Percentiles rank a stretch among this genome's conserved stretches.
phyloP scores from a whole-genome alignment of 225 moss, liverwort and hornwort genomes.

The Anthoceros angustus region DNA sequence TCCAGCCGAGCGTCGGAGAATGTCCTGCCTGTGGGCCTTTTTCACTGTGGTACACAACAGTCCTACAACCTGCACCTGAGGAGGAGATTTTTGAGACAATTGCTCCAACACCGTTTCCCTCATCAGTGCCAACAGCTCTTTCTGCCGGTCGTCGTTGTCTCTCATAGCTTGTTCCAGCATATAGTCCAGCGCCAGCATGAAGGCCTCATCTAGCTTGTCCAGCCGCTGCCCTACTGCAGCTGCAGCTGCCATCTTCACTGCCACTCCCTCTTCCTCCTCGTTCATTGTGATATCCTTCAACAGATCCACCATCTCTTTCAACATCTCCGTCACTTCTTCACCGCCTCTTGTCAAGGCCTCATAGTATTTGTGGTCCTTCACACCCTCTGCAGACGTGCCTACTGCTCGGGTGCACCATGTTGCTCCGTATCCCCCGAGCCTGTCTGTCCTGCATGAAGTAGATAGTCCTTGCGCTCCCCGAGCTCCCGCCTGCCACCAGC shows the following conservation, averaged over 20 bases:
- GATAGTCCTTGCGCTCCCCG: not conserved
- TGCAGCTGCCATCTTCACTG: slow-evolving; percentile 86
- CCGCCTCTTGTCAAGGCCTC: slow-evolving; percentile 82
- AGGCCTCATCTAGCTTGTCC: slow-evolving; percentile 77
- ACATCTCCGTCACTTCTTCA: slow-evolving; percentile 53
- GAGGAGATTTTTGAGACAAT: slow-evolving; percentile 53
- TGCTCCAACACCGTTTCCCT: slow-evolving; percentile 80
- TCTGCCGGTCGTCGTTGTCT: slow-evolving; percentile 85
- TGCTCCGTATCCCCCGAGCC: not conserved
- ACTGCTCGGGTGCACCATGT: not conserved
- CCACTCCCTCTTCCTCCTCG: slow-evolving; percentile 68
- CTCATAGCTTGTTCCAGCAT: slow-evolving; percentile 56
- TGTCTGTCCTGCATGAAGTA: not conserved
- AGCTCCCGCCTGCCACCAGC: not conserved
- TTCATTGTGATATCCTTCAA: slow-evolving; percentile 36
- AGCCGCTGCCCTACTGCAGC: slow-evolving; percentile 77
- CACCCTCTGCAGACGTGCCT: not conserved
- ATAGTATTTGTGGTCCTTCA: slow-evolving; percentile 52
- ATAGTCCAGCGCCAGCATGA: slow-evolving; percentile 83
- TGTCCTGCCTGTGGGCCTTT: slow-evolving; percentile 87
- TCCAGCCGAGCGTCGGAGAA: slow-evolving; percentile 85
- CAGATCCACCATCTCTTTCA: slow-evolving; percentile 76
- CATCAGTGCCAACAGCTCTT: slow-evolving; percentile 58
- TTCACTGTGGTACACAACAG: slow-evolving; percentile 69
- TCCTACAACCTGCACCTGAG: slow-evolving; percentile 91